phyloP scores from a whole-genome alignment of 2,329 filamentous ascomycete species.

The Fusarium marasasianum region DNA sequence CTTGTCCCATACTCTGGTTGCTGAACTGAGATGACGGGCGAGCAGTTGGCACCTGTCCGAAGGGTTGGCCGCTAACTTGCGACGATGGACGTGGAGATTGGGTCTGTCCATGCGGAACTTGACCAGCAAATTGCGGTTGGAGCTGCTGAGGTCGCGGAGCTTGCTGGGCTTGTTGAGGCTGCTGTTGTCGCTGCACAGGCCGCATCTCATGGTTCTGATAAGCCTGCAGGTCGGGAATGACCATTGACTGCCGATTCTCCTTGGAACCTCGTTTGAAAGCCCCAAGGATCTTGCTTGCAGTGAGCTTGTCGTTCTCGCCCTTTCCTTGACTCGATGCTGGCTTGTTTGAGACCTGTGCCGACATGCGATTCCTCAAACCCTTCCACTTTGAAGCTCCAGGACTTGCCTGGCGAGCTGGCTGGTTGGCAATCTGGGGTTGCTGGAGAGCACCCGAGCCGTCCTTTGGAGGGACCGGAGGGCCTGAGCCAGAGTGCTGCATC shows the following conservation, averaged over 20 bases:
- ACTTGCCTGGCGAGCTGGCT: slow-evolving; percentile 27
- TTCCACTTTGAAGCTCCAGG: slow-evolving; percentile 47
- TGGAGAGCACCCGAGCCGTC: slow-evolving; percentile 6
- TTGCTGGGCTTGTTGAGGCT: background rate
- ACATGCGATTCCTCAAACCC: slow-evolving; percentile 47
- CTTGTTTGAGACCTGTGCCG: slow-evolving; percentile 42
- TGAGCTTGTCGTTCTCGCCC: slow-evolving; percentile 35
- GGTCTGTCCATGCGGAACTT: slow-evolving; percentile 7
- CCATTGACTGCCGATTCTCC: slow-evolving; percentile 35
- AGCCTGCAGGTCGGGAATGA: slow-evolving; percentile 17
- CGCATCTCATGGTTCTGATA: slow-evolving; percentile 37
- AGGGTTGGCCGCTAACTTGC: slow-evolving; percentile 18
- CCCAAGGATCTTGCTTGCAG: slow-evolving; percentile 43
- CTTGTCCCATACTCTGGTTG: slow-evolving; percentile 14
- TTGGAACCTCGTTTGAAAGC: slow-evolving; percentile 48
- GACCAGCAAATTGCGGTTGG: slow-evolving; percentile 14
- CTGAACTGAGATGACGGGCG: slow-evolving; percentile 29
- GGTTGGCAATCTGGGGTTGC: slow-evolving; percentile 14
- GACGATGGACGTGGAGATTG: slow-evolving; percentile 16
- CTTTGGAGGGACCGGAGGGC: slow-evolving; percentile 25
- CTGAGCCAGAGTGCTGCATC: slow-evolving; percentile 10
- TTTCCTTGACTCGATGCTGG: slow-evolving; percentile 28
- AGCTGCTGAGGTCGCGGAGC: slow-evolving; percentile 6
- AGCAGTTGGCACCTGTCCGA: slow-evolving; percentile 20
- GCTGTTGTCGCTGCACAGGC: slow-evolving; percentile 18